phyloP scores from a whole-genome alignment of 1,139 yeast species.

The Pichia sp. region DNA sequence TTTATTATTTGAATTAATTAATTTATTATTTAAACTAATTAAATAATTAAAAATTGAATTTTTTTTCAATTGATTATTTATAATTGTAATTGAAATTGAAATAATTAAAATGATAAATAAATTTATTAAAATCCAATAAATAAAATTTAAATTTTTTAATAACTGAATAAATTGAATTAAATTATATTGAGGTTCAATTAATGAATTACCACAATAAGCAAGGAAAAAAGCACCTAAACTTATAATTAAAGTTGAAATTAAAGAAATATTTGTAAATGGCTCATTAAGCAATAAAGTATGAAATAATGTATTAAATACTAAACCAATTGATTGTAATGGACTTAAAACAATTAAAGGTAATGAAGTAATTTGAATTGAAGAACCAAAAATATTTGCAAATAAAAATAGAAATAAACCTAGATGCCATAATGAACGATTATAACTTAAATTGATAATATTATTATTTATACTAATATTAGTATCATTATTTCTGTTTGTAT shows the following conservation, averaged over 20 bases:
- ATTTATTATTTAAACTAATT: background rate
- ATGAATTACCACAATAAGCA: conserved; percentile 61
- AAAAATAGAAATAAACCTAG: conserved; percentile 67
- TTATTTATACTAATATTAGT: too few relatives aligned
- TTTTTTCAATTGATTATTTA: conserved; percentile 9
- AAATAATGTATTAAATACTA: conserved; percentile 77
- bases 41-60: background rate
- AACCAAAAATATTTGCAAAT: conserved; percentile 71
- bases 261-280: conserved; percentile 51
- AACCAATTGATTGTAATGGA: conserved; percentile 82
- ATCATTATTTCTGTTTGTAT: conserved; percentile 27
- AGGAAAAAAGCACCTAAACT: conserved; percentile 74
- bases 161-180: conserved; percentile 40
- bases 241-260: conserved; percentile 62
- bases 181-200: conserved; percentile 47
- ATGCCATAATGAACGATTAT: conserved; percentile 67
- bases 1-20: background rate
- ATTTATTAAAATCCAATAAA: conserved; percentile 39
- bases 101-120: conserved; percentile 28
- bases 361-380: conserved; percentile 77
- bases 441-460: conserved; percentile 32
- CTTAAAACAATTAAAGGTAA: conserved; percentile 74
- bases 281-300: conserved; percentile 67
- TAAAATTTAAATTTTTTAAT: conserved; percentile 35
- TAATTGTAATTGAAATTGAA: conserved; percentile 23